Evolutionary conservation across 257 asterid species (phyloP).

Genomic region (Sherardia arvensis): DNA sequence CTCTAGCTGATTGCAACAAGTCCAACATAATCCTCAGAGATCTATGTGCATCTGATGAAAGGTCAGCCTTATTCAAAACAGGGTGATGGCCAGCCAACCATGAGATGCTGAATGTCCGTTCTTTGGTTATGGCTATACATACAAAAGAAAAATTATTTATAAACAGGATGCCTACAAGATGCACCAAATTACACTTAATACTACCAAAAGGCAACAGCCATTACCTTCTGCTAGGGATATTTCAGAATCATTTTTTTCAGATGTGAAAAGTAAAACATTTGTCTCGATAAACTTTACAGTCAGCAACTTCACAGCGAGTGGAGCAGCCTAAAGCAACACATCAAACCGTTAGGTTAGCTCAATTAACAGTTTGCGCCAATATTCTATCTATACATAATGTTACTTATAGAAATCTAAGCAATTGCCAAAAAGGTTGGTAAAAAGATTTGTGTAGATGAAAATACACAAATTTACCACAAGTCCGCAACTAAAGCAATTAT

Average conservation of each 20-base stretch:
- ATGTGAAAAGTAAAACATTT: conserved; percentile 54
- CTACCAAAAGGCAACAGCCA: background rate
- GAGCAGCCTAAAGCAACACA: conserved; percentile 49
- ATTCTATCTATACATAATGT: background rate
- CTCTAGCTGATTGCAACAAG: conserved; percentile 55
- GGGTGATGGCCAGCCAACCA: conserved; percentile 77
- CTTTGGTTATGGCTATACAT: conserved; percentile 42
- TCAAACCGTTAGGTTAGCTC: conserved; percentile 18
- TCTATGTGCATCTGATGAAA: conserved; percentile 64
- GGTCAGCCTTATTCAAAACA: conserved; percentile 55
- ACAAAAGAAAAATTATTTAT: conserved; percentile 17
- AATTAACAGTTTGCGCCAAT: background rate
- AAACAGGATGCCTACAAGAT: background rate
- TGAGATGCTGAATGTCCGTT: conserved; percentile 56
- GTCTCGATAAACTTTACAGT: conserved; percentile 72
- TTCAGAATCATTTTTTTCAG: conserved; percentile 53
- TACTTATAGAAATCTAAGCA: background rate
- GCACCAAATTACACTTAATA: background rate
- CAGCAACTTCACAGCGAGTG: conserved; percentile 73
- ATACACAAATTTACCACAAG: background rate
- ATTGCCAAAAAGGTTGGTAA: background rate
- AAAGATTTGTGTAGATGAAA: background rate
- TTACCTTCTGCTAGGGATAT: conserved; percentile 55
- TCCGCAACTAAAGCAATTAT: background rate
- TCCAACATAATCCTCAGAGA: conserved; percentile 59